A percentile compares a stretch with the other conserved stretches of the same genome.
Conservation (phyloP, 1,284 basidiomycete species). For the Moesziomyces antarcticus region DNA sequence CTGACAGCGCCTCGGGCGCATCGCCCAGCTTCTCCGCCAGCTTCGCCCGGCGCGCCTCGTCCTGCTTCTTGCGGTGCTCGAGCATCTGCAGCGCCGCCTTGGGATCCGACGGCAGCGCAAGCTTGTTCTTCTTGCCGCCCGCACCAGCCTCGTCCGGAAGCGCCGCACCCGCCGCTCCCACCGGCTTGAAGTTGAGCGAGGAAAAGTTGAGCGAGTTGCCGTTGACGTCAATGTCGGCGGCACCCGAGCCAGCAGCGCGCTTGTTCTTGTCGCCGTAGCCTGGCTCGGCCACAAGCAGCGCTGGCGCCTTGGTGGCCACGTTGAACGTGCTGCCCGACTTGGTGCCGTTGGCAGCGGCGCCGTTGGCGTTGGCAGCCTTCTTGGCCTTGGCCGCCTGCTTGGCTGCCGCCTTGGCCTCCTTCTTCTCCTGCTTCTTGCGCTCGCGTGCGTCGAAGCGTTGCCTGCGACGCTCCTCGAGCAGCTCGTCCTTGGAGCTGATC, state of each 20-base stretch:
- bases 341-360: conserved; percentile 25
- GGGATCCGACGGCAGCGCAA: conserved; percentile 61
- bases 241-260: conserved; percentile 10
- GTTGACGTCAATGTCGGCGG: conserved; percentile 29
- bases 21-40: conserved; percentile 44
- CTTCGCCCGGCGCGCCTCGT: conserved; percentile 48
- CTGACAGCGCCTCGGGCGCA: conserved; percentile 41
- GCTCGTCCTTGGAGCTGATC: conserved; percentile 59
- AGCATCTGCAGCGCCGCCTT: conserved; percentile 63
- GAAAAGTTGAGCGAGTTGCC: conserved; percentile 51
- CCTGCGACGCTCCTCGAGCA: conserved; percentile 61
- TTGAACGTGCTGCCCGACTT: conserved; percentile 25
- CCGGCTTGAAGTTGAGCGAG: conserved; percentile 46
- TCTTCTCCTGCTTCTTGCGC: conserved; percentile 57
- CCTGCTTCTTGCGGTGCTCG: conserved; percentile 58
- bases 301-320: conserved; percentile 45
- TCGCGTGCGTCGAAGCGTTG: conserved; percentile 63
- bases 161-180: conserved; percentile 30
- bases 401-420: conserved; percentile 48
- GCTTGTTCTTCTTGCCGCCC: conserved; percentile 53
- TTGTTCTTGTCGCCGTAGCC: conserved; percentile 38
- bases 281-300: conserved; percentile 50
- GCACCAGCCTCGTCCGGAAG: conserved; percentile 14
- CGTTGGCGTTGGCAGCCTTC: conserved; percentile 25
- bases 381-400: conserved; percentile 34